Percentiles rank a stretch among this genome's conserved stretches.
Evolutionary conservation across 108 stramenopile species (phyloP).

Genomic region (Fragilariopsis cylindrus): DNA sequence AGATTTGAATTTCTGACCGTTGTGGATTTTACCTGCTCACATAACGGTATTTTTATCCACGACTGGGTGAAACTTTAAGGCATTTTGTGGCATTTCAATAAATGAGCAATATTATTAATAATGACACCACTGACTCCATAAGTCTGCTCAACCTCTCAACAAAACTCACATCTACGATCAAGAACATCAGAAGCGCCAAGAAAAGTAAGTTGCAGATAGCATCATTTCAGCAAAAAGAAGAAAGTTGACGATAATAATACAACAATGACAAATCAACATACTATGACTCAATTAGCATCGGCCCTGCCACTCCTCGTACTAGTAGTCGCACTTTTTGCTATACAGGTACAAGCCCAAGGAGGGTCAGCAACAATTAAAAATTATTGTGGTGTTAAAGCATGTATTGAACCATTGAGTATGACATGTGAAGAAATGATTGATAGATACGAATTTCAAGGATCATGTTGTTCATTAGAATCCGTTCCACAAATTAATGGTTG

Average conservation of each 20-base stretch:
- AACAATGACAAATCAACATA: too few species aligned
- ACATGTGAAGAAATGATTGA: constrained; percentile 26
- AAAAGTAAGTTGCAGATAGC: too few species aligned
- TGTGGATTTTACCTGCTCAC: not conserved
- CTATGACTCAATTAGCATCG: too few species aligned
- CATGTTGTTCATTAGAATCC: constrained; percentile 26
- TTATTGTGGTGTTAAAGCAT: constrained; percentile 18
- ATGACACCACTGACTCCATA: not conserved
- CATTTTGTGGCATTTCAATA: too few species aligned
- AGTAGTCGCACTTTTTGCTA: too few species aligned
- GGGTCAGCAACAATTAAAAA: not conserved
- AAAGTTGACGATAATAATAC: too few species aligned
- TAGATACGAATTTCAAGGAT: constrained; percentile 26
- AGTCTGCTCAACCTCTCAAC: not conserved
- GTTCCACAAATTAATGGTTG: constrained; percentile 34
- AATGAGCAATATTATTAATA: not conserved
- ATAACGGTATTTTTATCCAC: too few species aligned
- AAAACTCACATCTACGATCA: not conserved
- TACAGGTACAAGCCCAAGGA: too few species aligned
- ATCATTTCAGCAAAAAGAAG: too few species aligned
- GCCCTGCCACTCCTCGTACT: too few species aligned
- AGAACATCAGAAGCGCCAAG: too few species aligned
- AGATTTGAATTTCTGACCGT: constrained; percentile 1
- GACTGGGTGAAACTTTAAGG: too few species aligned
- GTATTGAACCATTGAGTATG: constrained; percentile 7